Evolutionary conservation across 805 yeast species (phyloP).

Genomic region (Isabelozyma heimii): DNA sequence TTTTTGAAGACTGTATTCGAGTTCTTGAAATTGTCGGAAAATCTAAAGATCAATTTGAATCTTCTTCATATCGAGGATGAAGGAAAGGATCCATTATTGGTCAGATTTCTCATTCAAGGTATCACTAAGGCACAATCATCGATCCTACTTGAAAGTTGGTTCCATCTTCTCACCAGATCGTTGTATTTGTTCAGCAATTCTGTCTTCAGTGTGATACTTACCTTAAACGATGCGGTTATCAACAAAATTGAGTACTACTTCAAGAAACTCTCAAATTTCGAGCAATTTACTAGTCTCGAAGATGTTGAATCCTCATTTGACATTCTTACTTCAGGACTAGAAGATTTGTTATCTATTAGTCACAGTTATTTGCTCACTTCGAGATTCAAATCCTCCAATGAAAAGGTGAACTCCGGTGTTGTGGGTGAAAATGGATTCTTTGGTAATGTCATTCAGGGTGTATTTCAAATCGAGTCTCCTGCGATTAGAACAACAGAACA

Average conservation of each 20-base stretch:
- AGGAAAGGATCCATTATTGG: slow-evolving; percentile 25
- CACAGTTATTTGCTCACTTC: slow-evolving; percentile 52
- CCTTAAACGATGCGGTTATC: slow-evolving; percentile 51
- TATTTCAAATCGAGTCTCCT: slow-evolving; percentile 70
- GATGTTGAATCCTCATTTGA: slow-evolving; percentile 44
- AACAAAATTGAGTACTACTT: slow-evolving; percentile 35
- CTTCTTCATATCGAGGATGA: slow-evolving; percentile 29
- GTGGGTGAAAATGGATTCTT: slow-evolving; percentile 50
- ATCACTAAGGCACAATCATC: slow-evolving; percentile 45
- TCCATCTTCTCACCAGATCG: slow-evolving; percentile 49
- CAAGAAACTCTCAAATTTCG: slow-evolving; percentile 15
- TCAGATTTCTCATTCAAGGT: slow-evolving; percentile 50
- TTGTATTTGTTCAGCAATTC: slow-evolving; percentile 49
- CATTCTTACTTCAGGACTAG: slow-evolving; percentile 58
- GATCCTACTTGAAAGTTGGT: slow-evolving; percentile 45
- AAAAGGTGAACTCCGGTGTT: background rate
- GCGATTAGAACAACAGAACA: slow-evolving; percentile 47
- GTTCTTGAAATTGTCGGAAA: slow-evolving; percentile 29
- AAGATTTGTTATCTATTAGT: slow-evolving; percentile 58
- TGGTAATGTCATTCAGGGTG: slow-evolving; percentile 73
- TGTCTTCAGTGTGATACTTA: slow-evolving; percentile 54
- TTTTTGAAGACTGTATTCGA: slow-evolving; percentile 26
- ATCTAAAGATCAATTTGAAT: slow-evolving; percentile 21
- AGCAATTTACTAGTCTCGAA: slow-evolving; percentile 9
- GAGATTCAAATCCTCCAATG: slow-evolving; percentile 9